Conservation (phyloP, 352 stramenopile genomes). For the Phytophthora cactorum region DNA sequence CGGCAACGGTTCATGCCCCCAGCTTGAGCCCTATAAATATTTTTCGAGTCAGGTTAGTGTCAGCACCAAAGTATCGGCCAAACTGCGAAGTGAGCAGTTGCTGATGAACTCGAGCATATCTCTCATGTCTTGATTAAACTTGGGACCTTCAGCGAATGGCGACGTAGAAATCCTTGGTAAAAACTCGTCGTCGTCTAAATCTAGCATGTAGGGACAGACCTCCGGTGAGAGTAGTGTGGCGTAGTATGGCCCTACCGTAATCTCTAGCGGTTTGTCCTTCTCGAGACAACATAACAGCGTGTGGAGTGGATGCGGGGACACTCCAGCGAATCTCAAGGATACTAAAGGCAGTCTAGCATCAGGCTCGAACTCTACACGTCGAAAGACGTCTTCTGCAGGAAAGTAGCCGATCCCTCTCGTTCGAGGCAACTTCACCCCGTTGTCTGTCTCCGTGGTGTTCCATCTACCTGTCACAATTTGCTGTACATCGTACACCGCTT, state of each 20-base stretch:
- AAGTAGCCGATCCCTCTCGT: constrained; percentile 37
- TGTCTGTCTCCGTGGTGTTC: constrained; percentile 22
- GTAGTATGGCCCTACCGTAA: constrained; percentile 28
- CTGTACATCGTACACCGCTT: constrained; percentile 18
- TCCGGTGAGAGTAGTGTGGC: constrained; percentile 26
- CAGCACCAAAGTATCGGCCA: constrained; percentile 23
- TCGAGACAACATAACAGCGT: constrained; percentile 30
- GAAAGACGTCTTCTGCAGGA: constrained; percentile 25
- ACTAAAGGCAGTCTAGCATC: constrained; percentile 26
- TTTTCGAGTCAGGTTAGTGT: constrained; percentile 6
- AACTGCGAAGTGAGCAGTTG: constrained; percentile 23
- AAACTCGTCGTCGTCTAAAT: constrained; percentile 29
- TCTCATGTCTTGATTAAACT: constrained; percentile 41
- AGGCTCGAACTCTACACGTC: constrained; percentile 28
- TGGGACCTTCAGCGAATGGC: constrained; percentile 34
- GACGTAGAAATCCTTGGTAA: constrained; percentile 35
- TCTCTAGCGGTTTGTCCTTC: constrained; percentile 11
- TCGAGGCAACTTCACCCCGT: constrained; percentile 16
- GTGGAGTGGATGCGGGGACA: constrained; percentile 27
- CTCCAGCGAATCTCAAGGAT: constrained; percentile 27
- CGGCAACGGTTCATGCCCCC: not conserved
- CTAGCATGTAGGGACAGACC: constrained; percentile 20
- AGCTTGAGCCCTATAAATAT: constrained; percentile 13
- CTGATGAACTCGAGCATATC: constrained; percentile 35
- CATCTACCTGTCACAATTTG: constrained; percentile 29